Evolutionary conservation across 192 early-diverging fungal genomes (phyloP).

Genomic region (Podila minutissima): DNA sequence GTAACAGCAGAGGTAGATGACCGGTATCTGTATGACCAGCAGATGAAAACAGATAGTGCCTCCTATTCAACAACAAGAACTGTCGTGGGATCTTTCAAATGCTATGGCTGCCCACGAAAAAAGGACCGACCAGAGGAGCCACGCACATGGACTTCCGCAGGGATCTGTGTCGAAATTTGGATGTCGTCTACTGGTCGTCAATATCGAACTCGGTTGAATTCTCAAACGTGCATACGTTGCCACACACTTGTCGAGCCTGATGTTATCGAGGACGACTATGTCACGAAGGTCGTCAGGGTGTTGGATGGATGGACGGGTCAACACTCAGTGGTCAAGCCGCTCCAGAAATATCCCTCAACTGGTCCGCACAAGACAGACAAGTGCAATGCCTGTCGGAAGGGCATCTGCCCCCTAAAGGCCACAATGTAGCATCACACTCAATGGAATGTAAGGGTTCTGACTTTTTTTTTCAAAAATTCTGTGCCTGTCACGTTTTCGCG

Average conservation of each 20-base stretch:
- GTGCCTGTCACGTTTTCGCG: too few species aligned
- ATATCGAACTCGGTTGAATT: conserved; percentile 15
- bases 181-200: conserved; percentile 20
- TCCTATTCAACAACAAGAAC: neutral
- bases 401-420: conserved; percentile 2
- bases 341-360: neutral
- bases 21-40: conserved; percentile 7
- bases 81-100: conserved; percentile 14
- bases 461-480: too few species aligned
- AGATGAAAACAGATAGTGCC: conserved; percentile 1
- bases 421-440: conserved; percentile 3
- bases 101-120: conserved; percentile 1
- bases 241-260: conserved; percentile 5
- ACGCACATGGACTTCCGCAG: conserved; percentile 8
- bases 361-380: conserved; percentile 17
- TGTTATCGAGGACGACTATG: neutral
- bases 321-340: conserved; percentile 11
- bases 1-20: conserved; percentile 1
- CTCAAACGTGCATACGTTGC: conserved; percentile 14
- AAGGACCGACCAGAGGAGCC: neutral
- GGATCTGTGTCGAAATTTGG: conserved; percentile 12
- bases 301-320: conserved; percentile 17
- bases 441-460: neutral
- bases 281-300: conserved; percentile 9
- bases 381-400: conserved; percentile 12